Evolutionary conservation across 306 rosid genomes (phyloP).

Genomic region (Neltuma alba): DNA sequence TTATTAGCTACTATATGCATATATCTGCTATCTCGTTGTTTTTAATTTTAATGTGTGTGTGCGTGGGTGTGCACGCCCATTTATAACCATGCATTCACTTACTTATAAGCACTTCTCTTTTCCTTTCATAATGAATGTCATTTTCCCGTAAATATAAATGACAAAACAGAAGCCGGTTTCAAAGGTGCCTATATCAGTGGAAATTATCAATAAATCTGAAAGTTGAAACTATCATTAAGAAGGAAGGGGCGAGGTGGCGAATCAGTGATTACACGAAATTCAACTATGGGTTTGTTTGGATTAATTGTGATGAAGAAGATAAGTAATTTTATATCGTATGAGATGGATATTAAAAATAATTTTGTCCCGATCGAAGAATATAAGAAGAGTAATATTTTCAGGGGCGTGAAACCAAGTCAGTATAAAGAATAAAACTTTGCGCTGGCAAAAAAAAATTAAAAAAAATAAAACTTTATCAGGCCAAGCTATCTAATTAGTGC

Average conservation of each 20-base stretch:
- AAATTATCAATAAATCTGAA: neutral
- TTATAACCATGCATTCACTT: neutral
- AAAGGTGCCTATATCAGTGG: neutral
- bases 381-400: too few species aligned
- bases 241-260: neutral
- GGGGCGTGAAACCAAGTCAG: too few species aligned
- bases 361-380: too few species aligned
- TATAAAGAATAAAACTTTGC: too few species aligned
- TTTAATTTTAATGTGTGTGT: neutral
- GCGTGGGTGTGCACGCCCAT: neutral
- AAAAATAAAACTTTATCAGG: neutral
- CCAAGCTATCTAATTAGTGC: neutral
- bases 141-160: neutral
- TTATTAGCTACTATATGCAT: too few species aligned
- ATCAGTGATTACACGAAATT: neutral
- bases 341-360: too few species aligned
- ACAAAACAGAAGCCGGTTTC: neutral
- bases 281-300: too few species aligned
- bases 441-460: too few species aligned
- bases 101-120: neutral
- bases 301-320: too few species aligned
- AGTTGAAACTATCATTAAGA: neutral
- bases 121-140: neutral
- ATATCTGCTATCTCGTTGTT: neutral
- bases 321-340: too few species aligned